A percentile compares a stretch with the other conserved stretches of the same genome.
These are phyloP conservation scores for Thelonectria blattea DNA, from an alignment of 2,329 filamentous ascomycete genomes.

Conservation along the genomic window DNA sequence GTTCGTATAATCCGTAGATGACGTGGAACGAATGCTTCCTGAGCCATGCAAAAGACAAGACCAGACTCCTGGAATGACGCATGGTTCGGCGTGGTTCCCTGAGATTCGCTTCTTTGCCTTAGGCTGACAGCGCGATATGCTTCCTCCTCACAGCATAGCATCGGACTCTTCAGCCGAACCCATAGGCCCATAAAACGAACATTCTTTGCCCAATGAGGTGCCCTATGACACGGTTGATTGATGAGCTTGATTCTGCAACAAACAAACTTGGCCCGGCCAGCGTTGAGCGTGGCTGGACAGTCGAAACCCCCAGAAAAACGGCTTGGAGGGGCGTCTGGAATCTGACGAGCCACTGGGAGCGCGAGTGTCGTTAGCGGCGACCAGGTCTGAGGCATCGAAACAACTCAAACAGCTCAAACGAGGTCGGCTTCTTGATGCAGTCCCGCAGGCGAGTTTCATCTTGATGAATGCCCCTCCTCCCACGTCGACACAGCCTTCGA, in stretches of 20 bases:
- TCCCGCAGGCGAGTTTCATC: conserved; percentile 59
- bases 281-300: conserved; percentile 20
- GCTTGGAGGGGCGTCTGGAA: conserved; percentile 30
- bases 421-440: conserved; percentile 53
- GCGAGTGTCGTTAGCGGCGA: conserved; percentile 44
- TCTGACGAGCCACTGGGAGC: conserved; percentile 23
- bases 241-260: conserved; percentile 19
- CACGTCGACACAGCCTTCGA: conserved; percentile 32
- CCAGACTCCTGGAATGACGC: neutral
- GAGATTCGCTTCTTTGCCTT: neutral
- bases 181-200: conserved; percentile 23
- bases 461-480: conserved; percentile 42
- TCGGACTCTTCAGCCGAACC: conserved; percentile 5
- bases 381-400: conserved; percentile 34
- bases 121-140: neutral
- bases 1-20: neutral
- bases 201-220: conserved; percentile 22
- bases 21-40: neutral
- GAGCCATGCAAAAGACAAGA: neutral
- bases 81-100: neutral
- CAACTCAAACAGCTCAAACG: conserved; percentile 20
- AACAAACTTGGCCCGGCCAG: conserved; percentile 17
- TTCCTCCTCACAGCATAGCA: neutral
- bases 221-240: conserved; percentile 24
- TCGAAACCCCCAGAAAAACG: conserved; percentile 11